Base-by-base conservation (phyloP, 2,329 filamentous ascomycete genomes). In the Incumbomyces lentus region DNA sequence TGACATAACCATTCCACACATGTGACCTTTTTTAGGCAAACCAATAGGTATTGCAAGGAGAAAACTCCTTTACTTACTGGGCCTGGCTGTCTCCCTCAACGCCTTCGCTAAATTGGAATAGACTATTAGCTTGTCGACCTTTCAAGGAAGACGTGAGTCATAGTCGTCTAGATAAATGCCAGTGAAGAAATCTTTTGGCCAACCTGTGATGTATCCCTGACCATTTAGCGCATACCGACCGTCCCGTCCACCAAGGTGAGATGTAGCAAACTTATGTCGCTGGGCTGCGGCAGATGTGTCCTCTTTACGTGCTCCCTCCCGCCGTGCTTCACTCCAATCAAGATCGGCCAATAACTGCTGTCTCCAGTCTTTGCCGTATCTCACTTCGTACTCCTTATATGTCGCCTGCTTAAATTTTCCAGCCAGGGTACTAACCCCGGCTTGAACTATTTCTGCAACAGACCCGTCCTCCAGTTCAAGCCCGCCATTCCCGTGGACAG, bases 181-280 rank as follows among this genome's bases (percentile, higher is more conserved):
- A n/a, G 44, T 46, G 16, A 40, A 46, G 17, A 46, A 40, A 37
- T 40, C 36, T 37, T 46, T 46, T 18, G 31, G 32, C 42, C 42
- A 45, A 14, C 42, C 42, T 2, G 34, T 45, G 26, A 45, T 45
- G n/a, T 45, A 45, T 5, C 42, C 42, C 18, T 45, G 42, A 19
- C 18, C 17, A 31, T 45, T 45, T 2, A 45, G 11, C 3, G 33
- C 32, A 13, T 45, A 45, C 12, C 38, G 42, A 16, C 33, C 42
- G 30, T 45, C 26, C 7, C 16, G 22, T 22, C 26, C 38, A 7
- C 34, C 42, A 22, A 38, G 14, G 18, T 45, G 42, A 14, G 42
- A 33, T 29, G 18, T 17, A 7, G 17, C 30, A 34, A 45, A 45
- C 33, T 18, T 22, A 7, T 22, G 26, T 13, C 42, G 42, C 34